Conservation (phyloP, 345 rosid species). For the Syzygium oleosum region DNA sequence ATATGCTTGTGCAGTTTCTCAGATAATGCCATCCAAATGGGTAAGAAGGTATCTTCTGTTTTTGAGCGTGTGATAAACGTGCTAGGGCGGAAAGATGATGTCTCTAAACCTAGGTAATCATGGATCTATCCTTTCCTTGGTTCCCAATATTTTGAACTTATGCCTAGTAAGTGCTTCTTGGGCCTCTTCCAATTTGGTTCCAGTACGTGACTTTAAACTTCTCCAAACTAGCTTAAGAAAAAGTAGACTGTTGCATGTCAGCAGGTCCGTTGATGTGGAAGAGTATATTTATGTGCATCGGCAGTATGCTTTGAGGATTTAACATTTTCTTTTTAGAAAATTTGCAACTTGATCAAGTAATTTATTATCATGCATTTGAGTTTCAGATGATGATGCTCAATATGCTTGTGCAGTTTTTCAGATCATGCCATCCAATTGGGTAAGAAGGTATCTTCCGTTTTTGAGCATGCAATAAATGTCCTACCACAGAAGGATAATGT, state of each 20-base stretch:
- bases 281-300: background rate
- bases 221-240: background rate
- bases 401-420: no score
- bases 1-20: constrained; percentile 51
- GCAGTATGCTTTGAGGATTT: no score
- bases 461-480: no score
- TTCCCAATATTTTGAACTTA: background rate
- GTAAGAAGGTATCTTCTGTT: constrained; percentile 75
- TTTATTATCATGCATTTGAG: no score
- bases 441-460: no score
- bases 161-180: background rate
- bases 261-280: background rate
- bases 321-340: no score
- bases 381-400: no score
- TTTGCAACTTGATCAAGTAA: no score
- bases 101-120: constrained; percentile 42
- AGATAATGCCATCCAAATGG: constrained; percentile 90
- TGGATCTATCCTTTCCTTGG: background rate
- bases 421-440: no score
- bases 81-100: constrained; percentile 67
- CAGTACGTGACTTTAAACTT: background rate
- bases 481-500: no score
- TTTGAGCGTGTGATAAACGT: constrained; percentile 77
- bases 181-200: background rate
- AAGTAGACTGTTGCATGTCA: background rate